Percentiles rank a stretch among this genome's conserved stretches.
phyloP scores from a whole-genome alignment of 1,284 basidiomycete species.

The Rhodotorula sp. region DNA sequence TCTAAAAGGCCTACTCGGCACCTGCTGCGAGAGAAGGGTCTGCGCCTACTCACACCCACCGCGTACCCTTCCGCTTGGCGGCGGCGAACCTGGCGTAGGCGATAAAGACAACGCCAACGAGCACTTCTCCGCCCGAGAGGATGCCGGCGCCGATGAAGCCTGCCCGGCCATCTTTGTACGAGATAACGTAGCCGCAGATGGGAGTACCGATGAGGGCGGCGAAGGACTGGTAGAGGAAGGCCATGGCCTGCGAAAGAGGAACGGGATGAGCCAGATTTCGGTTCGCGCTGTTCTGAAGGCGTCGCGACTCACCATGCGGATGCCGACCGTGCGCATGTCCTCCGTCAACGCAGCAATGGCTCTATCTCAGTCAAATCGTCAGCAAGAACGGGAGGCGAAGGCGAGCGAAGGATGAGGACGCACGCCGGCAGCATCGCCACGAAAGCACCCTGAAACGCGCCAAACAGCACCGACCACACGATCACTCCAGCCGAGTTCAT shows the following conservation, averaged over 20 bases:
- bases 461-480: slow-evolving; percentile 47
- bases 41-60: slow-evolving; percentile 37
- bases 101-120: slow-evolving; percentile 36
- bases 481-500: slow-evolving; percentile 40
- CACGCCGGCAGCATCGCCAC: slow-evolving; percentile 34
- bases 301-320: slow-evolving; percentile 28
- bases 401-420: neutral
- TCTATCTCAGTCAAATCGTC: neutral
- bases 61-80: slow-evolving; percentile 40
- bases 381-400: neutral
- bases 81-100: slow-evolving; percentile 26
- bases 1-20: neutral
- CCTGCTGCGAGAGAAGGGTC: too few species aligned
- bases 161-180: slow-evolving; percentile 33
- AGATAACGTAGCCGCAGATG: slow-evolving; percentile 48
- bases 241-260: slow-evolving; percentile 25
- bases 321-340: slow-evolving; percentile 32
- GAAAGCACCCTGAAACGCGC: slow-evolving; percentile 41
- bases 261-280: neutral
- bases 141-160: slow-evolving; percentile 41
- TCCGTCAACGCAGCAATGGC: slow-evolving; percentile 29
- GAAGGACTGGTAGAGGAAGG: slow-evolving; percentile 43
- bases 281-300: neutral
- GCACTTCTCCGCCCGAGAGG: slow-evolving; percentile 42
- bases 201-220: slow-evolving; percentile 45